These are phyloP conservation scores for Pythium phragmiticola DNA, from an alignment of 352 stramenopile species.

Conservation along the genomic window DNA sequence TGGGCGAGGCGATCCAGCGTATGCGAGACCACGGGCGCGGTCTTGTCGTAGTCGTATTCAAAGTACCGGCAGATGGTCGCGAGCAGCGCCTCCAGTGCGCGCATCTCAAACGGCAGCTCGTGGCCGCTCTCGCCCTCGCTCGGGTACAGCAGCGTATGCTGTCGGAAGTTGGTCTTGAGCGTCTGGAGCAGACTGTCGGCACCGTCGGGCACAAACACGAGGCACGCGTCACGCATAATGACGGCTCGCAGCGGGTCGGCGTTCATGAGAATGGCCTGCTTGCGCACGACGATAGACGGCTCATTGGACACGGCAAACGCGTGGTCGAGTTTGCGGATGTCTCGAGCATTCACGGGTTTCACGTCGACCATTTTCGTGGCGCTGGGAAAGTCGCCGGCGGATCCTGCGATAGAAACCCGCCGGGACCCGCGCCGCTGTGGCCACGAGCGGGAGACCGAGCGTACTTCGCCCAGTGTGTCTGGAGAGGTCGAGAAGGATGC, in stretches of 20 bases:
- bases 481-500: neutral
- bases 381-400: neutral
- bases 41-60: slow-evolving; percentile 48
- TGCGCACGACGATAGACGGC: slow-evolving; percentile 70
- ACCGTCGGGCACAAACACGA: slow-evolving; percentile 41
- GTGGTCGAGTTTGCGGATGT: slow-evolving; percentile 76
- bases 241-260: slow-evolving; percentile 68
- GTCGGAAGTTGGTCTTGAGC: slow-evolving; percentile 32
- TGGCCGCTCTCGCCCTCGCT: neutral
- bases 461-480: neutral
- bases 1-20: slow-evolving; percentile 53
- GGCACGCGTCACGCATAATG: slow-evolving; percentile 56
- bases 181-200: slow-evolving; percentile 49
- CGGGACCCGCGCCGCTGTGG: slow-evolving; percentile 10
- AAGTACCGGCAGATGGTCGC: slow-evolving; percentile 59
- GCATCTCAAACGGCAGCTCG: slow-evolving; percentile 23
- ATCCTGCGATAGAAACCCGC: slow-evolving; percentile 4
- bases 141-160: slow-evolving; percentile 17
- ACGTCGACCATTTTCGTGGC: slow-evolving; percentile 22
- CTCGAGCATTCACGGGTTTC: slow-evolving; percentile 65
- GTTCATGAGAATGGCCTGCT: slow-evolving; percentile 79
- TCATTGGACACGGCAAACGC: slow-evolving; percentile 82
- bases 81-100: slow-evolving; percentile 40
- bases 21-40: slow-evolving; percentile 39
- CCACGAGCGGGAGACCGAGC: neutral